Evolutionary conservation across 2,329 filamentous ascomycete genomes (phyloP), one percentile per base, ranked within the genome.

Genomic region (Penicillium sp.): DNA sequence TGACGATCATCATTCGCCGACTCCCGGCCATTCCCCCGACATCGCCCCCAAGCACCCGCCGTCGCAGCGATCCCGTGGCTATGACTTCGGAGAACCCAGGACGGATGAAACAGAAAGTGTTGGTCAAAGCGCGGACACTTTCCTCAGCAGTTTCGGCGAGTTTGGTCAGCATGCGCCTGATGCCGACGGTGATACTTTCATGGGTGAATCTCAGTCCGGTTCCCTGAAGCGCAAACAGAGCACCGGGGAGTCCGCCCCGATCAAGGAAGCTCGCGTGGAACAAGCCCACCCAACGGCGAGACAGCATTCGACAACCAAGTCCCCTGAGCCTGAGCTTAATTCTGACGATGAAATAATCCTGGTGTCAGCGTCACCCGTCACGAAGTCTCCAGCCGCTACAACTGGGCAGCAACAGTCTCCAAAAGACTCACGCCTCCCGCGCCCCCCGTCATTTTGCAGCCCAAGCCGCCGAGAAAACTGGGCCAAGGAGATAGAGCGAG

Each of bases 171-270:
- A 31, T 11, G 11, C 6, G 29, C 29, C 29, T 31, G 11, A 31
- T 31, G 29, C 29, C 29, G 29, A 31, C 29, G 29, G 29, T 11
- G 21, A 16, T 39, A 14, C 27, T 18, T n/a, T 14, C 10, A 38
- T n/a, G 39, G n/a, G 3, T 18, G 40, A 32, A 55, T 49, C 14
- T 36, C 18, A 50, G 5, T 39, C 18, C 41, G 44, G 29, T n/a
- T 60, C 55, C 16, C 62, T 60, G 24, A 70, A 70, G 56, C 61
- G 68, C 27, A 70, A 67, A 49, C 59, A 59, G 39, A 65, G 64
- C 40, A n/a, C 31, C 2, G 65, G 63, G 11, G 38, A 55, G 8
- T 29, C 55, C 1, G 40, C 45, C 4, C 58, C 65, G 1, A 64
- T 61, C 32, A 69, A 69, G 36, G 61, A 67, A 44, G 59, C 63